Evolutionary conservation across 495 filamentous ascomycete genomes (phyloP).

Genomic region (Penicillium parvum): DNA sequence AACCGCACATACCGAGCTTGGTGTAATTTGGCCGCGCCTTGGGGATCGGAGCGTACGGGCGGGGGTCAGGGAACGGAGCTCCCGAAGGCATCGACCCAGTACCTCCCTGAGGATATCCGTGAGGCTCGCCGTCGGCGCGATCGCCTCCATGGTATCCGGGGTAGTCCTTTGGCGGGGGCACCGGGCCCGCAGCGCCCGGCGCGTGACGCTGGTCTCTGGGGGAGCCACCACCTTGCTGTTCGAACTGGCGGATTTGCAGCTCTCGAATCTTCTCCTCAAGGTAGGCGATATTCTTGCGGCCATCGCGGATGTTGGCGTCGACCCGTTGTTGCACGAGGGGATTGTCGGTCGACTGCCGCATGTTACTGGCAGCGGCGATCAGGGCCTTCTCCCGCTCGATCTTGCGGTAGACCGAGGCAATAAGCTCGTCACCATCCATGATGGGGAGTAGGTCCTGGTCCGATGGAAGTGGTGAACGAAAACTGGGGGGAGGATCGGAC

Average conservation of each 20-base stretch:
- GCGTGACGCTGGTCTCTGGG: constrained; percentile 33
- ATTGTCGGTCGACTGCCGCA: constrained; percentile 94
- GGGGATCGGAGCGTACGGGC: constrained; percentile 62
- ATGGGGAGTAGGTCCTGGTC: constrained; percentile 23
- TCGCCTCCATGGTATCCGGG: constrained; percentile 43
- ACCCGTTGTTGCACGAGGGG: constrained; percentile 79
- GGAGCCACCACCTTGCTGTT: constrained; percentile 47
- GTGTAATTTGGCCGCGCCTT: constrained; percentile 85
- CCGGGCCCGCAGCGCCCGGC: constrained; percentile 35
- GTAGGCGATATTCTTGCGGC: constrained; percentile 86
- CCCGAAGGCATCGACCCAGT: constrained; percentile 75
- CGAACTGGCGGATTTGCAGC: constrained; percentile 73
- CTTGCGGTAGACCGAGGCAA: constrained; percentile 89
- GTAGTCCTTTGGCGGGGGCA: constrained; percentile 66
- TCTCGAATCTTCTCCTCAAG: constrained; percentile 87
- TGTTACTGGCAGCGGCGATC: constrained; percentile 87
- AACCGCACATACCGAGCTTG: constrained; percentile 72
- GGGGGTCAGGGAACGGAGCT: constrained; percentile 73
- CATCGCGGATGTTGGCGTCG: constrained; percentile 90
- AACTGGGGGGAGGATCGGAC: not conserved
- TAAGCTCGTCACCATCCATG: constrained; percentile 66
- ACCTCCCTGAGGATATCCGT: constrained; percentile 54
- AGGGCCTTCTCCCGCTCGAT: constrained; percentile 96
- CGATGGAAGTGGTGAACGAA: constrained; percentile 7
- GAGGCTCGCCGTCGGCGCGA: constrained; percentile 42